Conservation (phyloP, 1,284 basidiomycete species). For the Blastosporella zonata region DNA sequence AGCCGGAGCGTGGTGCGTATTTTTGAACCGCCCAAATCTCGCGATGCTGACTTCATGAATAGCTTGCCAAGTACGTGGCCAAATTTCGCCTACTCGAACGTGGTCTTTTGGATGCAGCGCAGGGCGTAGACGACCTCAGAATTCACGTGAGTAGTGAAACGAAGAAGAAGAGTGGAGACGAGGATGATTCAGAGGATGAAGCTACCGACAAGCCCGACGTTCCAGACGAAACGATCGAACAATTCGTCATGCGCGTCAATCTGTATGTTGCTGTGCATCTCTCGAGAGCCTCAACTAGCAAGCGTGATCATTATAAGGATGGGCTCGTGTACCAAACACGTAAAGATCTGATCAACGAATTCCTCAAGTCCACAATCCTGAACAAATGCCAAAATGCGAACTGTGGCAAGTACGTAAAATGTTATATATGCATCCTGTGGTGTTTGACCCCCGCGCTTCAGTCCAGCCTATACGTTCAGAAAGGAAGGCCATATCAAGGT, state of each 20-base stretch:
- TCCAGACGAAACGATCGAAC: conserved; percentile 53
- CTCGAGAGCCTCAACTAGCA: conserved; percentile 52
- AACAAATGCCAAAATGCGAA: conserved; percentile 74
- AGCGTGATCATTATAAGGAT: conserved; percentile 87
- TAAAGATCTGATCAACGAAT: conserved; percentile 81
- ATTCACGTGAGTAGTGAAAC: conserved; percentile 31
- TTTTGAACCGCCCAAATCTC: not conserved
- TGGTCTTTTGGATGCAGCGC: conserved; percentile 83
- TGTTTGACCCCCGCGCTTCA: conserved; percentile 30
- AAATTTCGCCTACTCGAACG: conserved; percentile 89
- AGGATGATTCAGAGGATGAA: conserved; percentile 30
- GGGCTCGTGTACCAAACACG: conserved; percentile 85
- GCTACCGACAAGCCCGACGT: conserved; percentile 27
- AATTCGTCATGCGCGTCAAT: conserved; percentile 71
- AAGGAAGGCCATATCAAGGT: conserved; percentile 96
- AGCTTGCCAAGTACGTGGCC: conserved; percentile 83
- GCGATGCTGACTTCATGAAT: conserved; percentile 15
- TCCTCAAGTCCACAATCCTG: conserved; percentile 68
- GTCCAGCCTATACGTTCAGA: conserved; percentile 83
- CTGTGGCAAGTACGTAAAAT: conserved; percentile 75
- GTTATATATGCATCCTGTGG: conserved; percentile 10
- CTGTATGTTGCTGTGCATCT: conserved; percentile 72
- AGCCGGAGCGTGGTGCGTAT: conserved; percentile 69
- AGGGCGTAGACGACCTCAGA: conserved; percentile 69
- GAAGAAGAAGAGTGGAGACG: conserved; percentile 40